Percentiles rank a stretch among this genome's conserved stretches.
These are phyloP conservation scores for Geoglossum cookeanum DNA, from an alignment of 2,329 filamentous ascomycete species.

Conservation along the genomic window DNA sequence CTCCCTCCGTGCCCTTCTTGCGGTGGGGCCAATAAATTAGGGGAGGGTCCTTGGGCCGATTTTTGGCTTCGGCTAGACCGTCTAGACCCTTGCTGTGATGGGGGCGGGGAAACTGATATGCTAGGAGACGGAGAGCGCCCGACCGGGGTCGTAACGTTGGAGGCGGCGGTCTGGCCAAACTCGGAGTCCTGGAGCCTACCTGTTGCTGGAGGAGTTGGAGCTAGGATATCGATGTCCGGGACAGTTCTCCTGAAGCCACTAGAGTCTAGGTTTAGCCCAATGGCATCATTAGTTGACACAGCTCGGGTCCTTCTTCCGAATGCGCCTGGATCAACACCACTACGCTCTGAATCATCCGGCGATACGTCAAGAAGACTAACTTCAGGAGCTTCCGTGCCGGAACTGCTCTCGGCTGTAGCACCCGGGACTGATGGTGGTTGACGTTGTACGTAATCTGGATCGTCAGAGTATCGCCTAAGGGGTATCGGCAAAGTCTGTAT, in stretches of 20 bases:
- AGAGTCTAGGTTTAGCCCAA: not conserved
- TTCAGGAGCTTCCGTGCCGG: not conserved
- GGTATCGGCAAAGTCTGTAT: slow-evolving; percentile 51
- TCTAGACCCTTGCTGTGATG: slow-evolving; percentile 15
- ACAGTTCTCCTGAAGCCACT: not conserved
- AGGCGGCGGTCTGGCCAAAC: not conserved
- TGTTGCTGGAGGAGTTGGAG: not conserved
- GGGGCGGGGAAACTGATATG: slow-evolving; percentile 21
- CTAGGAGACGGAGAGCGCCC: slow-evolving; percentile 18
- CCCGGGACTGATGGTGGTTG: not conserved
- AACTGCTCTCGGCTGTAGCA: not conserved
- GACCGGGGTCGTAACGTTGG: not conserved
- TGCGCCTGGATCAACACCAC: not conserved
- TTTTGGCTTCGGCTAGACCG: slow-evolving; percentile 14
- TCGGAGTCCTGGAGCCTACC: not conserved
- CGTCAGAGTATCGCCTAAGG: slow-evolving; percentile 49
- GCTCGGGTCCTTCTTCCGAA: not conserved
- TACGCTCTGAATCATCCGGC: slow-evolving; percentile 12
- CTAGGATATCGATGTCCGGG: not conserved
- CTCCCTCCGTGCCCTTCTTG: slow-evolving; percentile 13
- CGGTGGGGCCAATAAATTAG: slow-evolving; percentile 25
- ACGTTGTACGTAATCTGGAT: slow-evolving; percentile 19
- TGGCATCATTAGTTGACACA: slow-evolving; percentile 2
- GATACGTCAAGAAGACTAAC: slow-evolving; percentile 19
- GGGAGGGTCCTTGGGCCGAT: slow-evolving; percentile 14